These are phyloP conservation scores for rapeseed (Brassica napus) DNA, from an alignment of 345 rosid genomes.

Conservation along the genomic window DNA sequence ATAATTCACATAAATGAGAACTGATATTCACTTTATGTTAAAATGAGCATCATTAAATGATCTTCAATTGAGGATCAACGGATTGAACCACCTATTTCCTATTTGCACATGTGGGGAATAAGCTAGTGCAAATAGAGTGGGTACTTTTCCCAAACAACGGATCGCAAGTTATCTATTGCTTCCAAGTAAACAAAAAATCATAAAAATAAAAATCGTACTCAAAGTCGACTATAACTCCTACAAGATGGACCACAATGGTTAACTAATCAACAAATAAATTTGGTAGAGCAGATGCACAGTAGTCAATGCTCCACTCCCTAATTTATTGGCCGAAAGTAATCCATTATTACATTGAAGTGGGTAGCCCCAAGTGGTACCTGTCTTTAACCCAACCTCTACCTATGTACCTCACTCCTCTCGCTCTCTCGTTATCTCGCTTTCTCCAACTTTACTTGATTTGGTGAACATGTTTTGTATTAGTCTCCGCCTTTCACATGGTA, in stretches of 20 bases:
- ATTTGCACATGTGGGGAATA: neutral
- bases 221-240: neutral
- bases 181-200: neutral
- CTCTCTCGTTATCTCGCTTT: neutral
- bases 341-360: neutral
- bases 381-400: slow-evolving; percentile 20
- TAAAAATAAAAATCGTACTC: neutral
- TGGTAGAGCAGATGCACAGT: slow-evolving; percentile 30
- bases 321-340: slow-evolving; percentile 40
- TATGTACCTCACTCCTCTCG: neutral
- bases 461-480: neutral
- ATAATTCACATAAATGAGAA: neutral
- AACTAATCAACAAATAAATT: slow-evolving; percentile 28
- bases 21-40: too few species aligned
- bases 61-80: neutral
- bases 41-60: too few species aligned
- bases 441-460: neutral
- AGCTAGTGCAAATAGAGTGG: neutral
- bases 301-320: slow-evolving; percentile 38
- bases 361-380: slow-evolving; percentile 15
- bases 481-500: neutral
- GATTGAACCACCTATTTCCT: neutral
- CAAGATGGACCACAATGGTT: slow-evolving; percentile 33
- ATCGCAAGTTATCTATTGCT: neutral
- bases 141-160: neutral